Evolutionary conservation across 352 stramenopile genomes (phyloP).

Genomic region (Chrysophaeum taylorii): DNA sequence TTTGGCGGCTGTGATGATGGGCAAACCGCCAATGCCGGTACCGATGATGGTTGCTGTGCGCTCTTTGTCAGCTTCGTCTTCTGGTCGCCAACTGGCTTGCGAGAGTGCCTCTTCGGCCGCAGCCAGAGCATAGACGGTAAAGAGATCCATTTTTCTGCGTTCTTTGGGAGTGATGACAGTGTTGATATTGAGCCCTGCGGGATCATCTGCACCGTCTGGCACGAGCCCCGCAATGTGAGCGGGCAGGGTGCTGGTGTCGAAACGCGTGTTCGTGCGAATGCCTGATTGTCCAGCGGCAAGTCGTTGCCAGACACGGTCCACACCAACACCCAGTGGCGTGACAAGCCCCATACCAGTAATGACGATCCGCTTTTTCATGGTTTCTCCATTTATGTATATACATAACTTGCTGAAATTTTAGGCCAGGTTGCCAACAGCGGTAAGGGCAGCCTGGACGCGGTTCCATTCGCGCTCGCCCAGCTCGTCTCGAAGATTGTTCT

Average conservation of each 20-base stretch:
- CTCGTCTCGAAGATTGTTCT: too few species aligned
- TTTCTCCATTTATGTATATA: too few species aligned
- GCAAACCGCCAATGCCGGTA: slow-evolving; percentile 37
- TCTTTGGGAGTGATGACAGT: neutral
- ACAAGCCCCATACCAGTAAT: slow-evolving; percentile 52
- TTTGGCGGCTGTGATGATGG: slow-evolving; percentile 19
- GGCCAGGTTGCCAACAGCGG: too few species aligned
- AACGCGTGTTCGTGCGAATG: slow-evolving; percentile 37
- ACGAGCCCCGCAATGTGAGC: slow-evolving; percentile 27
- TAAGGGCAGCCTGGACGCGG: too few species aligned
- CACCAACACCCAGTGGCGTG: slow-evolving; percentile 42
- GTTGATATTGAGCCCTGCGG: slow-evolving; percentile 1
- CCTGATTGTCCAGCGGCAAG: slow-evolving; percentile 21
- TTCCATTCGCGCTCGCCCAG: too few species aligned
- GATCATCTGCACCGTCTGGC: slow-evolving; percentile 31
- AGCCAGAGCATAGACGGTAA: slow-evolving; percentile 44
- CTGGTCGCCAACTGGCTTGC: slow-evolving; percentile 27
- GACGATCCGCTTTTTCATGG: too few species aligned
- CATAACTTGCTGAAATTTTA: too few species aligned
- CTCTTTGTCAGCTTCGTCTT: slow-evolving; percentile 13
- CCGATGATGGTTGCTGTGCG: slow-evolving; percentile 41
- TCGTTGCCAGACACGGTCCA: slow-evolving; percentile 41
- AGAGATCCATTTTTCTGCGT: slow-evolving; percentile 32
- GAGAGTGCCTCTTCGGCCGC: slow-evolving; percentile 38
- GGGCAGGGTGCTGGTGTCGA: slow-evolving; percentile 31